Conservation (phyloP, 2,329 filamentous ascomycete genomes). For the Myriosclerotinia scirpicola region DNA sequence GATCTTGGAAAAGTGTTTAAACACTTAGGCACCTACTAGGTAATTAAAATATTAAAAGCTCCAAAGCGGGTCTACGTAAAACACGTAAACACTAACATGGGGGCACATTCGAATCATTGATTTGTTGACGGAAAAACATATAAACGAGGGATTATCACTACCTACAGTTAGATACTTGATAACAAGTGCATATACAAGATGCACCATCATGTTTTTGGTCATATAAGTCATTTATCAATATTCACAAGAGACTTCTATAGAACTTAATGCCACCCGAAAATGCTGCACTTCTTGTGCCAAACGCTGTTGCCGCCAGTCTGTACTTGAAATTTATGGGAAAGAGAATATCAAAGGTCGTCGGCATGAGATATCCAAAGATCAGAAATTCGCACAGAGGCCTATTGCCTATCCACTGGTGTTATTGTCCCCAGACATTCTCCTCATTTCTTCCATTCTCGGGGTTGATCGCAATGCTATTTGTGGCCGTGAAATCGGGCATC, state of each 20-base stretch:
- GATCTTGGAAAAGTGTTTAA: too few species aligned
- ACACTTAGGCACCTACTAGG: too few species aligned
- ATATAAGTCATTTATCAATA: slow-evolving; percentile 17
- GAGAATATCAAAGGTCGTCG: slow-evolving; percentile 30
- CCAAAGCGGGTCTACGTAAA: too few species aligned
- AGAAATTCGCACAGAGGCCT: slow-evolving; percentile 38
- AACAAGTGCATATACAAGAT: slow-evolving; percentile 15
- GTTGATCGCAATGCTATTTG: slow-evolving; percentile 28
- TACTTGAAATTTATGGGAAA: slow-evolving; percentile 7
- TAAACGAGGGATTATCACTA: neutral
- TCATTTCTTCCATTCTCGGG: slow-evolving; percentile 32
- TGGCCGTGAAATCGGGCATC: slow-evolving; percentile 43
- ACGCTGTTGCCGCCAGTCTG: slow-evolving; percentile 23
- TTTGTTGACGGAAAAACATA: slow-evolving; percentile 18
- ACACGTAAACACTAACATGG: too few species aligned
- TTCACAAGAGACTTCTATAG: slow-evolving; percentile 18
- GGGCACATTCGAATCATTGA: neutral
- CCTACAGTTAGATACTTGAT: slow-evolving; percentile 1
- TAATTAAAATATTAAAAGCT: too few species aligned
- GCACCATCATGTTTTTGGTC: slow-evolving; percentile 8
- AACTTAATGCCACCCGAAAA: slow-evolving; percentile 14
- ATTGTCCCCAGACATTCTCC: slow-evolving; percentile 41
- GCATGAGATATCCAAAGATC: slow-evolving; percentile 32
- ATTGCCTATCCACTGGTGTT: slow-evolving; percentile 41
- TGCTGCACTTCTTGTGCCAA: slow-evolving; percentile 22